phyloP scores from a whole-genome alignment of 2,329 filamentous ascomycete genomes.

The Neonectria ditissima region DNA sequence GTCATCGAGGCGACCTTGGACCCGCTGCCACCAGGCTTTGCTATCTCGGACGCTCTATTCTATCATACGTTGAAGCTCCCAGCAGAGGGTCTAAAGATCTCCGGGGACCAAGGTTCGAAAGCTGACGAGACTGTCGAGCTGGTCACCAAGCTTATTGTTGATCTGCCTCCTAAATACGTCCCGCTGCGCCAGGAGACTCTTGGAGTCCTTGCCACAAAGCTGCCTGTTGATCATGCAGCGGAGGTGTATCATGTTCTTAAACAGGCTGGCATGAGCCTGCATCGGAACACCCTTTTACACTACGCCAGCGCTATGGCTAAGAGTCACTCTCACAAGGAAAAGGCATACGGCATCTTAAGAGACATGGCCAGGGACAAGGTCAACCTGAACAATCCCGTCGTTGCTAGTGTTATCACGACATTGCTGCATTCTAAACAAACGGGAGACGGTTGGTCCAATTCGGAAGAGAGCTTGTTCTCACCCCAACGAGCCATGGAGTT shows the following conservation, averaged over 20 bases:
- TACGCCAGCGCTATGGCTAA: conserved; percentile 61
- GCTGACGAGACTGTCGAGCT: conserved; percentile 49
- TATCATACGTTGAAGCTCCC: conserved; percentile 45
- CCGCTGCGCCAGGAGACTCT: conserved; percentile 55
- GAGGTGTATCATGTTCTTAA: conserved; percentile 53
- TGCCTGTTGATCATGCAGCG: conserved; percentile 47
- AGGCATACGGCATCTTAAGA: conserved; percentile 57
- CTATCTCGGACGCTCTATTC: conserved; percentile 51
- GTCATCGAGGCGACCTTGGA: conserved; percentile 55
- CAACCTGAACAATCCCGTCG: conserved; percentile 59
- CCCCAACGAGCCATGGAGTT: conserved; percentile 48
- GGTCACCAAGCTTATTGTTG: conserved; percentile 45
- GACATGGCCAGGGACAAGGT: conserved; percentile 52
- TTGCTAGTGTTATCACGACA: conserved; percentile 68
- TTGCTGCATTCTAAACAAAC: conserved; percentile 60
- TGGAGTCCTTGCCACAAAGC: conserved; percentile 46
- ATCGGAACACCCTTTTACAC: conserved; percentile 59
- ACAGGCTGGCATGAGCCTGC: conserved; percentile 47
- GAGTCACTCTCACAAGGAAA: conserved; percentile 53
- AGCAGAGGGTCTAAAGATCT: conserved; percentile 29
- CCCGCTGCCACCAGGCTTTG: conserved; percentile 52
- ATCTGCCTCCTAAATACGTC: conserved; percentile 46
- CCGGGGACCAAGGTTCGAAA: conserved; percentile 39
- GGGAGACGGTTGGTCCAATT: conserved; percentile 33
- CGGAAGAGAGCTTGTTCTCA: conserved; percentile 42